phyloP scores from a whole-genome alignment of 1,284 basidiomycete genomes.

The Ceratobasidium sp. region DNA sequence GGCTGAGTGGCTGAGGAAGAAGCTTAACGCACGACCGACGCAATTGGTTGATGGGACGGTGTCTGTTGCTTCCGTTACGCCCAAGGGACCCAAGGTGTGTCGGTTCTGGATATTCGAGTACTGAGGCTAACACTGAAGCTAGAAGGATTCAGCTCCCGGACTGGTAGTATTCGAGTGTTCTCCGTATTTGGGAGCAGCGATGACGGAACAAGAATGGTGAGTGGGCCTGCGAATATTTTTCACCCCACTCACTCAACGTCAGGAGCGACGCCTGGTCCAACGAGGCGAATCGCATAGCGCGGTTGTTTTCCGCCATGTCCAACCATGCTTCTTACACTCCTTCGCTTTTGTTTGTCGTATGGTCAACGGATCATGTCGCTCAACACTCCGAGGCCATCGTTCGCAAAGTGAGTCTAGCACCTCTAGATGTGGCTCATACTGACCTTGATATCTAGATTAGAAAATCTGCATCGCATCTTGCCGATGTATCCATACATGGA shows the following conservation, averaged over 20 bases:
- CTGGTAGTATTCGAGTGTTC: conserved; percentile 34
- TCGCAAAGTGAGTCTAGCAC: conserved; percentile 8
- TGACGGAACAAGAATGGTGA: conserved; percentile 32
- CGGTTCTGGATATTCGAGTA: neutral
- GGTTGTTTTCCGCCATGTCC: conserved; percentile 30
- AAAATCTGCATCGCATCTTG: conserved; percentile 25
- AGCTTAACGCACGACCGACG: conserved; percentile 27
- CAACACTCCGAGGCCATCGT: conserved; percentile 25
- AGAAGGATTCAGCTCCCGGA: conserved; percentile 35
- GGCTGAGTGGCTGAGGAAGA: conserved; percentile 30
- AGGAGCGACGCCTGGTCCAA: conserved; percentile 32
- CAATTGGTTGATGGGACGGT: conserved; percentile 33
- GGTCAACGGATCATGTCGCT: conserved; percentile 33
- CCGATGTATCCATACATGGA: conserved; percentile 20
- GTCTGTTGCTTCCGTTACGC: conserved; percentile 19
- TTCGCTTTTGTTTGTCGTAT: conserved; percentile 28
- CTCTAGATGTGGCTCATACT: neutral
- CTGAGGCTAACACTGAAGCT: neutral
- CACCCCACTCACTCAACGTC: neutral
- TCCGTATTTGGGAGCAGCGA: conserved; percentile 30
- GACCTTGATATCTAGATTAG: neutral
- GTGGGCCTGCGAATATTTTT: neutral
- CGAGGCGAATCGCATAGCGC: conserved; percentile 31
- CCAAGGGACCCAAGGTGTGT: conserved; percentile 8
- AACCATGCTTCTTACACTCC: conserved; percentile 28